Evolutionary conservation across 139 green algal genomes (phyloP).

Genomic region (Penium margaritaceum): DNA sequence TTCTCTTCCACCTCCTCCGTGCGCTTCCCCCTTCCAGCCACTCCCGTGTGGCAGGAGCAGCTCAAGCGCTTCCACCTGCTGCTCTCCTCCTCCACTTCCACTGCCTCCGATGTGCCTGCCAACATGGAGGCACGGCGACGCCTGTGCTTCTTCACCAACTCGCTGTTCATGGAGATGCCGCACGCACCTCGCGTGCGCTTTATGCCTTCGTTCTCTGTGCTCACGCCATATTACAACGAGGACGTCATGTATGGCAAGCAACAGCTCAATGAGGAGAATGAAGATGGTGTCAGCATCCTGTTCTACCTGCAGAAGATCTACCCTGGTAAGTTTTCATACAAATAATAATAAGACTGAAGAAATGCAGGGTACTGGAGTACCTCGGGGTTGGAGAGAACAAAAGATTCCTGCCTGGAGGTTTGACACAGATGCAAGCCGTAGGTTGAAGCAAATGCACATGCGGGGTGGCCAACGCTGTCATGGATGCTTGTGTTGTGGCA

Average conservation of each 20-base stretch:
- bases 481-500: neutral
- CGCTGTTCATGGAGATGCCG: conserved; percentile 43
- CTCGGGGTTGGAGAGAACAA: no score
- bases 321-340: conserved; percentile 13
- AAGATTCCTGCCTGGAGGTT: no score
- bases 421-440: neutral
- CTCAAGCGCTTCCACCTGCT: conserved; percentile 26
- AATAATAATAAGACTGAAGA: no score
- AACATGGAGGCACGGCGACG: conserved; percentile 27
- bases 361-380: no score
- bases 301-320: conserved; percentile 42
- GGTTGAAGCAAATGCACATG: no score
- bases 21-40: neutral
- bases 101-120: neutral
- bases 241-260: conserved; percentile 17
- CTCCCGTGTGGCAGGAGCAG: neutral
- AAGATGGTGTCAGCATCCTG: conserved; percentile 26
- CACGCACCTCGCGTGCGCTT: conserved; percentile 6
- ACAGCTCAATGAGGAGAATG: conserved; percentile 37
- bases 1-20: no score
- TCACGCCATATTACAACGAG: conserved; percentile 39
- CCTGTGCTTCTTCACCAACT: conserved; percentile 32
- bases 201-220: conserved; percentile 24
- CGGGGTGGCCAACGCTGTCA: no score
- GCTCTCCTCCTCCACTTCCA: conserved; percentile 4